phyloP scores from a whole-genome alignment of 78 protist genomes.

The Thecamonas trahens region DNA sequence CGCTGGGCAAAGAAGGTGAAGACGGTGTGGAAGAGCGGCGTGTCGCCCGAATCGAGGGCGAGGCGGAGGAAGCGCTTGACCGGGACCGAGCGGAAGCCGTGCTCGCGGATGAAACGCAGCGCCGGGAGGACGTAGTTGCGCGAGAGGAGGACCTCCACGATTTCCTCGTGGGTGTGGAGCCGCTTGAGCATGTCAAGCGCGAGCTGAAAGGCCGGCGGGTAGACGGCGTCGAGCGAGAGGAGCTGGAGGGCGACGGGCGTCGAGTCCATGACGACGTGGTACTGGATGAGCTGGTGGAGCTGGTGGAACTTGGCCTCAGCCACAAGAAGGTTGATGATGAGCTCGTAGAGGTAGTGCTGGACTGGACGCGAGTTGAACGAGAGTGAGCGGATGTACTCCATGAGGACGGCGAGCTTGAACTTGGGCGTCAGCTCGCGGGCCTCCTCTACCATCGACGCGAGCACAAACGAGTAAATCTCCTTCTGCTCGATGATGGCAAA shows the following conservation, averaged over 20 bases:
- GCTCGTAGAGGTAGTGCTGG: neutral
- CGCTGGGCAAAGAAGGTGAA: conserved; percentile 8
- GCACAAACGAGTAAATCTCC: neutral
- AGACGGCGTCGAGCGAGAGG: neutral
- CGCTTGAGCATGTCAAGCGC: conserved; percentile 40
- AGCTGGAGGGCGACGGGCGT: conserved; percentile 22
- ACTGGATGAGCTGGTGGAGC: conserved; percentile 24
- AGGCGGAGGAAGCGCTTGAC: neutral
- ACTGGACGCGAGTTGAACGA: neutral
- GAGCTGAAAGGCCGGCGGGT: conserved; percentile 31
- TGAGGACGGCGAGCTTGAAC: conserved; percentile 1
- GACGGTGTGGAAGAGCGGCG: neutral
- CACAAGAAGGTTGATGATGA: conserved; percentile 13
- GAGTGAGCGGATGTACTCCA: conserved; percentile 18
- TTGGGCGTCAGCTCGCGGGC: neutral
- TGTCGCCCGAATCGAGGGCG: neutral
- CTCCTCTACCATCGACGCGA: neutral
- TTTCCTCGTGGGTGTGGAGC: neutral
- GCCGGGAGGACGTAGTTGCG: neutral
- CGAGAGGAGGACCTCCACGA: conserved; percentile 3
- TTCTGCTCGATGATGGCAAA: neutral
- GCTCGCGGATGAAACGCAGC: conserved; percentile 1
- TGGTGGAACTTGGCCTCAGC: neutral
- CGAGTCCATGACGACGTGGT: conserved; percentile 26
- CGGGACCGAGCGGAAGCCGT: neutral